Percentiles rank a stretch among this genome's conserved stretches.
These are phyloP conservation scores for Jacaranda copaia DNA, from an alignment of 257 asterid genomes.

Conservation along the genomic window DNA sequence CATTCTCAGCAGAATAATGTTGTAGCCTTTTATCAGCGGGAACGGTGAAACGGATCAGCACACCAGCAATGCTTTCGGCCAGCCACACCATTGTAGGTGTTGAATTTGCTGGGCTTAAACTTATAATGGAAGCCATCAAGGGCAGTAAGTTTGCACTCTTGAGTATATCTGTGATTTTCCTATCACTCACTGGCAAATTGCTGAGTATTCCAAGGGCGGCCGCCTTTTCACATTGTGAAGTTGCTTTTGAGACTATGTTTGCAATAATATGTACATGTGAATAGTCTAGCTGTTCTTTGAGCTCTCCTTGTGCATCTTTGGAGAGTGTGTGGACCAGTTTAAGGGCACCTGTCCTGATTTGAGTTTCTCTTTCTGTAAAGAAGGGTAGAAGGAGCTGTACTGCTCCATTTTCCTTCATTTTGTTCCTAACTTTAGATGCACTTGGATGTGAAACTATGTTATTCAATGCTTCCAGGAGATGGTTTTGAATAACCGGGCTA, in stretches of 20 bases:
- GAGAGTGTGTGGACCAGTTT: conserved; percentile 58
- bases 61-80: conserved; percentile 63
- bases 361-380: conserved; percentile 50
- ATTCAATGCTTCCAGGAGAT: conserved; percentile 76
- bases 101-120: conserved; percentile 24
- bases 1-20: conserved; percentile 66
- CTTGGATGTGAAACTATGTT: conserved; percentile 62
- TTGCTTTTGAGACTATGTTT: conserved; percentile 48
- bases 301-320: conserved; percentile 54
- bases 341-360: conserved; percentile 60
- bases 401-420: conserved; percentile 78
- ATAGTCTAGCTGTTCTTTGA: conserved; percentile 64
- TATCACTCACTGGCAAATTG: conserved; percentile 64
- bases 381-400: conserved; percentile 74
- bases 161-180: conserved; percentile 63
- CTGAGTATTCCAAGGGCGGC: conserved; percentile 80
- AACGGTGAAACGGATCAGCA: conserved; percentile 69
- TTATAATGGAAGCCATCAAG: conserved; percentile 46
- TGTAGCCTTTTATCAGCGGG: conserved; percentile 68
- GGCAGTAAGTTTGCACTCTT: conserved; percentile 59
- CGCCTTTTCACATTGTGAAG: conserved; percentile 58
- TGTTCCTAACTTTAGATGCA: conserved; percentile 61
- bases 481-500: conserved; percentile 75
- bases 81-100: conserved; percentile 38
- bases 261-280: conserved; percentile 47